phyloP scores from a whole-genome alignment of 2,329 filamentous ascomycete species.

The Xylariales sp. region DNA sequence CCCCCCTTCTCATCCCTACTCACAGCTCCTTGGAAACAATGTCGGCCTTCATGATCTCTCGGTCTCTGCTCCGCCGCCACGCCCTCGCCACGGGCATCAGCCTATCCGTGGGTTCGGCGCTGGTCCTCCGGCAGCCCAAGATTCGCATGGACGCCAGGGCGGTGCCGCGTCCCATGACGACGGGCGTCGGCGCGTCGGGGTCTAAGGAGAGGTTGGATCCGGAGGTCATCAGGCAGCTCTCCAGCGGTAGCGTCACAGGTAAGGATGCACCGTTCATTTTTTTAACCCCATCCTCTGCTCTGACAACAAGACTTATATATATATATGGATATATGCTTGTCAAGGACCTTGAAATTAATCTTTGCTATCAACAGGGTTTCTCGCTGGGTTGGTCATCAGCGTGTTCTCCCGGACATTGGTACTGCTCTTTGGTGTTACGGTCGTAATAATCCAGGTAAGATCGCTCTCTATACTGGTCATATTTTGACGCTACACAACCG shows the following conservation, averaged over 20 bases:
- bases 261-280: too few relatives aligned
- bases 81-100: slow-evolving; percentile 28
- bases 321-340: too few relatives aligned
- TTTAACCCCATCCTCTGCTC: too few relatives aligned
- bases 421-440: slow-evolving; percentile 59
- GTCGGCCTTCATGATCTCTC: slow-evolving; percentile 15
- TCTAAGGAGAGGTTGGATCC: slow-evolving; percentile 21
- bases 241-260: slow-evolving; percentile 51
- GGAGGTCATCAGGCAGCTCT: slow-evolving; percentile 43
- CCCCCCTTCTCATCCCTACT: background rate
- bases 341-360: too few relatives aligned
- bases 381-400: slow-evolving; percentile 61
- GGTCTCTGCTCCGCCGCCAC: slow-evolving; percentile 22
- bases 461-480: background rate
- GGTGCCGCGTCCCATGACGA: slow-evolving; percentile 10
- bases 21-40: background rate
- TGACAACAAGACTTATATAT: too few relatives aligned
- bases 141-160: slow-evolving; percentile 18
- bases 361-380: slow-evolving; percentile 42
- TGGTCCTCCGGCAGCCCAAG: slow-evolving; percentile 15
- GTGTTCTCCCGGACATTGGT: slow-evolving; percentile 69
- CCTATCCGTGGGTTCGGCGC: slow-evolving; percentile 26
- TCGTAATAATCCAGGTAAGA: slow-evolving; percentile 60
- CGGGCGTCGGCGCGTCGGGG: slow-evolving; percentile 7
- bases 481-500: too few relatives aligned